Percentiles rank a stretch among this genome's conserved stretches.
These are phyloP conservation scores for Solanum pimpinellifolium DNA, from an alignment of 257 asterid species.

Conservation along the genomic window DNA sequence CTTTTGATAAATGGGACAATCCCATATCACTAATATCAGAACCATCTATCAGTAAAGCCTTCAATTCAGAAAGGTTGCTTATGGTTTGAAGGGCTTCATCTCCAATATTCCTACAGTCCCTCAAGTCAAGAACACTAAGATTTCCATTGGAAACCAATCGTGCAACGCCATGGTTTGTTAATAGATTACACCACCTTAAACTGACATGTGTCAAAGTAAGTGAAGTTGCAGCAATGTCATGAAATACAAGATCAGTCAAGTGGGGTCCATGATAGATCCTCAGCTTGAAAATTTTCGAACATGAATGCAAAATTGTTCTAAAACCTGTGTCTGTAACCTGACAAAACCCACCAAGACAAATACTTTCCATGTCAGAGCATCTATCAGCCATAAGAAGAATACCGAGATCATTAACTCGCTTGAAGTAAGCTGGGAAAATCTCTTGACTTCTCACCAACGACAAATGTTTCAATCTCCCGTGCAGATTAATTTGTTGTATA, in stretches of 20 bases:
- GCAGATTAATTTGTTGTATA: slow-evolving; percentile 72
- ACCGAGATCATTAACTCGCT: slow-evolving; percentile 93
- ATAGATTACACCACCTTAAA: slow-evolving; percentile 81
- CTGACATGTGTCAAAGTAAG: slow-evolving; percentile 70
- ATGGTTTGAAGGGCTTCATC: slow-evolving; percentile 74
- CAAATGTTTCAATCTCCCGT: slow-evolving; percentile 84
- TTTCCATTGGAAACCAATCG: slow-evolving; percentile 55
- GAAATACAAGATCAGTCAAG: slow-evolving; percentile 85
- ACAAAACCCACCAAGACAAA: slow-evolving; percentile 88
- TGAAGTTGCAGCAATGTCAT: slow-evolving; percentile 77
- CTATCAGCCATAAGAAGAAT: slow-evolving; percentile 93
- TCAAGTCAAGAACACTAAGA: slow-evolving; percentile 55
- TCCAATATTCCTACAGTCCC: slow-evolving; percentile 75
- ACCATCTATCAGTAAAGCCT: slow-evolving; percentile 63
- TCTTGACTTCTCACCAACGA: slow-evolving; percentile 83
- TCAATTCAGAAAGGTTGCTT: slow-evolving; percentile 51
- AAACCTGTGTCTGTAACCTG: slow-evolving; percentile 93
- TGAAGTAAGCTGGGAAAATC: slow-evolving; percentile 63
- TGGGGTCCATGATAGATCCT: slow-evolving; percentile 72
- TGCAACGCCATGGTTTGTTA: slow-evolving; percentile 66
- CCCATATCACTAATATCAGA: slow-evolving; percentile 82
- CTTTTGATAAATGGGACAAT: slow-evolving; percentile 55
- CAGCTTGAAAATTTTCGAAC: slow-evolving; percentile 59
- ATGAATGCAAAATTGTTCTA: slow-evolving; percentile 78
- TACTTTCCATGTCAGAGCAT: slow-evolving; percentile 84